Evolutionary conservation across 1,284 basidiomycete genomes (phyloP).

Genomic region (Cryptococcus sp.): DNA sequence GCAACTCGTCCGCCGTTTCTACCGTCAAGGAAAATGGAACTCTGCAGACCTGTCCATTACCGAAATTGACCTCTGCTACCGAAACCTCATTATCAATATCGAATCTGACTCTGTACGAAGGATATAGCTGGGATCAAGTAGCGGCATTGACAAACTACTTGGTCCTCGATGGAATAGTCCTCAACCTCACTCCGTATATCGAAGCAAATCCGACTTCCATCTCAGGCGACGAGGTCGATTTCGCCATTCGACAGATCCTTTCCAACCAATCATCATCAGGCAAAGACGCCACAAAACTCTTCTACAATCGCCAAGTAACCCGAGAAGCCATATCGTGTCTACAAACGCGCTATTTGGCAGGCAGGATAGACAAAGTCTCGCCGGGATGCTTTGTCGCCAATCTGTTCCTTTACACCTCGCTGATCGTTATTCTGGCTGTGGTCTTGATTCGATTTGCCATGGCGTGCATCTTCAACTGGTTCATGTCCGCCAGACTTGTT

Average conservation of each 20-base stretch:
- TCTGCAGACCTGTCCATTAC: slow-evolving; percentile 62
- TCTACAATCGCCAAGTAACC: slow-evolving; percentile 69
- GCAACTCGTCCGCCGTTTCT: slow-evolving; percentile 54
- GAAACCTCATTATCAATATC: slow-evolving; percentile 63
- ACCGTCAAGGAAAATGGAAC: slow-evolving; percentile 30
- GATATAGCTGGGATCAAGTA: slow-evolving; percentile 87
- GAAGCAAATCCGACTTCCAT: slow-evolving; percentile 68
- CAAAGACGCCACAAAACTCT: slow-evolving; percentile 85
- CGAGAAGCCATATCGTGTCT: slow-evolving; percentile 74
- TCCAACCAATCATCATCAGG: slow-evolving; percentile 61
- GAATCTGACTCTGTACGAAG: slow-evolving; percentile 68
- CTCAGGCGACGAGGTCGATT: slow-evolving; percentile 74
- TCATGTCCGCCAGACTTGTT: slow-evolving; percentile 76
- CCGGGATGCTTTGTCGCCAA: slow-evolving; percentile 92
- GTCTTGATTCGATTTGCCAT: slow-evolving; percentile 91
- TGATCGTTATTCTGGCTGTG: slow-evolving; percentile 87
- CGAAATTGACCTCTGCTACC: slow-evolving; percentile 62
- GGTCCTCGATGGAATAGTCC: slow-evolving; percentile 88
- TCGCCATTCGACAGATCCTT: slow-evolving; percentile 75
- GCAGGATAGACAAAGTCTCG: slow-evolving; percentile 93
- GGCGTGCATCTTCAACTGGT: slow-evolving; percentile 97
- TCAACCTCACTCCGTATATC: slow-evolving; percentile 90
- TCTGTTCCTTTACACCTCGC: slow-evolving; percentile 85
- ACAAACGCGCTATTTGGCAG: slow-evolving; percentile 80
- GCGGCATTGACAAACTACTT: slow-evolving; percentile 68